Conservation (phyloP, 2,329 filamentous ascomycete genomes). For the Chaetomium globosum region DNA sequence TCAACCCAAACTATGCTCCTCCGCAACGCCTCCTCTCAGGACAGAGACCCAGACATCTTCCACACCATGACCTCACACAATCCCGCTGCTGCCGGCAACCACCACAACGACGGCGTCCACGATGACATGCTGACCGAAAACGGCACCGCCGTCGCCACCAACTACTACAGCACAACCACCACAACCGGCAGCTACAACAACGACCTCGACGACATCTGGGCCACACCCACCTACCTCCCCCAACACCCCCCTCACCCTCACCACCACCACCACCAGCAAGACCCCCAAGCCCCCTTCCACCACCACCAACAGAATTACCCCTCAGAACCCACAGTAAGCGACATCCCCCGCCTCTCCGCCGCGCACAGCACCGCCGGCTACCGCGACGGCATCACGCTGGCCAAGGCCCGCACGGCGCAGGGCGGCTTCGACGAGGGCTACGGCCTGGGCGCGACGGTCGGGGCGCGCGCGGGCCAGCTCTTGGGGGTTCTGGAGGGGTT, state of each 20-base stretch:
- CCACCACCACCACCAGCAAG: conserved; percentile 3
- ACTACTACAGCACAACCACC: not conserved
- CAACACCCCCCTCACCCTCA: conserved; percentile 21
- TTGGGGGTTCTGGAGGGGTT: conserved; percentile 79
- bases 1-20: conserved; percentile 31
- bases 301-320: conserved; percentile 1
- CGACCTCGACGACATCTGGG: conserved; percentile 35
- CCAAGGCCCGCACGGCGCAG: conserved; percentile 78
- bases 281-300: conserved; percentile 18
- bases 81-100: not conserved
- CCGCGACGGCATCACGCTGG: conserved; percentile 77
- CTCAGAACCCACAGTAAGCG: conserved; percentile 51
- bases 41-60: conserved; percentile 34
- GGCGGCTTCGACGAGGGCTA: conserved; percentile 91
- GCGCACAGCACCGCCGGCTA: conserved; percentile 86
- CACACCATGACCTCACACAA: conserved; percentile 33
- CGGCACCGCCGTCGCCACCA: conserved; percentile 20
- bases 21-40: conserved; percentile 27
- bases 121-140: conserved; percentile 9
- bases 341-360: conserved; percentile 72
- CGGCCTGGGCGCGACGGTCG: conserved; percentile 78
- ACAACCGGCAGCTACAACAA: conserved; percentile 21
- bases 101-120: conserved; percentile 3
- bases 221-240: conserved; percentile 8
- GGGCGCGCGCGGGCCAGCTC: conserved; percentile 71